A percentile compares a stretch with the other conserved stretches of the same genome.
These are phyloP conservation scores for Helotiales sp. DNA, from an alignment of 2,329 filamentous ascomycete species.

Conservation along the genomic window DNA sequence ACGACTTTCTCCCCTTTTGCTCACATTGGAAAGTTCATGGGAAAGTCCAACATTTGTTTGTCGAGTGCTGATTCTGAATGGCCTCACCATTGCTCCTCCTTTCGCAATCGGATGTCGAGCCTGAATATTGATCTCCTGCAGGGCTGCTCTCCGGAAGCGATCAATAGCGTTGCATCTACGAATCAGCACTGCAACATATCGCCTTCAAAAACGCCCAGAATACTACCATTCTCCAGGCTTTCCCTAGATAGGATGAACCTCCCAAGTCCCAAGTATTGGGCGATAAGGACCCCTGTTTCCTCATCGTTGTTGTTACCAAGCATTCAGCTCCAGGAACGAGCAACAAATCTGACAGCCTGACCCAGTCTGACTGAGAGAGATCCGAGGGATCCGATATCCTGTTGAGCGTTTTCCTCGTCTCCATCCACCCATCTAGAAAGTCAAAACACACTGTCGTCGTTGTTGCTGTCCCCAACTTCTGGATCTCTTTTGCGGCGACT, in stretches of 20 bases:
- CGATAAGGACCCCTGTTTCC: slow-evolving; percentile 7
- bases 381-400: neutral
- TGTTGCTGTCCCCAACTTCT: neutral
- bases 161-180: neutral
- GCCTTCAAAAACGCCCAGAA: neutral
- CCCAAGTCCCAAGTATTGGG: slow-evolving; percentile 9
- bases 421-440: neutral
- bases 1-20: neutral
- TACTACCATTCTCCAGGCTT: neutral
- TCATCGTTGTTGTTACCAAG: neutral
- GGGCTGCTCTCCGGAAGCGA: neutral
- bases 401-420: slow-evolving; percentile 1
- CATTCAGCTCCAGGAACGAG: slow-evolving; percentile 6
- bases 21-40: neutral
- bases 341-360: neutral
- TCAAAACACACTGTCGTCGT: neutral
- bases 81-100: neutral
- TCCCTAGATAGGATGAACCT: neutral
- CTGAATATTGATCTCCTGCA: slow-evolving; percentile 1
- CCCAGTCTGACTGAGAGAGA: neutral
- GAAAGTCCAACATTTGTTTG: neutral
- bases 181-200: neutral
- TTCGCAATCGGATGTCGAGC: neutral
- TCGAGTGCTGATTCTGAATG: neutral
- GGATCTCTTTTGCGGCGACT: neutral